A percentile compares a stretch with the other conserved stretches of the same genome.
Conservation (phyloP, 345 rosid genomes). For the Populus simonii region DNA sequence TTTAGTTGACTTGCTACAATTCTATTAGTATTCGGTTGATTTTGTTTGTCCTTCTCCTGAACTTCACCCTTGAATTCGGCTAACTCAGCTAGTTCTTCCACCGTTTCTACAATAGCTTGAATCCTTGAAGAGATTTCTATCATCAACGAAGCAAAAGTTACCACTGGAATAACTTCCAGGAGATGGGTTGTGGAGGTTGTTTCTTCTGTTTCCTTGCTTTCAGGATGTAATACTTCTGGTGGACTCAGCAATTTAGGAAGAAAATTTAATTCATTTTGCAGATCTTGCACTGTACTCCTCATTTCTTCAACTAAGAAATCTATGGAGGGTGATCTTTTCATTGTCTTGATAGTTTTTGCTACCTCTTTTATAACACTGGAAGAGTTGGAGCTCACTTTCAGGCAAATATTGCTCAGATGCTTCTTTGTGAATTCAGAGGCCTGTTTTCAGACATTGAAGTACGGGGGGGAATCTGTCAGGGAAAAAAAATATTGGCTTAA, state of each 20-base stretch:
- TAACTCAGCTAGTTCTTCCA: constrained; percentile 29
- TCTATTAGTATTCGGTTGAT: constrained; percentile 5
- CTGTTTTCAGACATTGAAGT: constrained; percentile 16
- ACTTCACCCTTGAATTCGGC: constrained; percentile 26
- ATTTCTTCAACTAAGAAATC: constrained; percentile 35
- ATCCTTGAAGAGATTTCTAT: constrained; percentile 35
- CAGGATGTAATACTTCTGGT: constrained; percentile 3
- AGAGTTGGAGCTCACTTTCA: constrained; percentile 35
- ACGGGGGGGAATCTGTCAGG: neutral
- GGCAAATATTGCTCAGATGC: constrained; percentile 28
- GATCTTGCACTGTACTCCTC: constrained; percentile 31
- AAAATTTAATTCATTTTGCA: constrained; percentile 31
- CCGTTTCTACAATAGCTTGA: constrained; percentile 29
- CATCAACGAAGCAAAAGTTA: constrained; percentile 36
- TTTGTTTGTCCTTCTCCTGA: constrained; percentile 23
- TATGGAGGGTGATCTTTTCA: constrained; percentile 30
- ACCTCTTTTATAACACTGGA: constrained; percentile 35
- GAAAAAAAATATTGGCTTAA: neutral
- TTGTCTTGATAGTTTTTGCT: constrained; percentile 28
- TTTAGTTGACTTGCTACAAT: neutral
- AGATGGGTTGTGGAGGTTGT: constrained; percentile 14
- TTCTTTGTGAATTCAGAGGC: constrained; percentile 37
- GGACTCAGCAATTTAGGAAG: constrained; percentile 15
- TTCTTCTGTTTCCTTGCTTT: constrained; percentile 3
- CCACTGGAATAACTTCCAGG: constrained; percentile 33